phyloP scores from a whole-genome alignment of 1,139 yeast species.

The Saccharomyces hybrid region DNA sequence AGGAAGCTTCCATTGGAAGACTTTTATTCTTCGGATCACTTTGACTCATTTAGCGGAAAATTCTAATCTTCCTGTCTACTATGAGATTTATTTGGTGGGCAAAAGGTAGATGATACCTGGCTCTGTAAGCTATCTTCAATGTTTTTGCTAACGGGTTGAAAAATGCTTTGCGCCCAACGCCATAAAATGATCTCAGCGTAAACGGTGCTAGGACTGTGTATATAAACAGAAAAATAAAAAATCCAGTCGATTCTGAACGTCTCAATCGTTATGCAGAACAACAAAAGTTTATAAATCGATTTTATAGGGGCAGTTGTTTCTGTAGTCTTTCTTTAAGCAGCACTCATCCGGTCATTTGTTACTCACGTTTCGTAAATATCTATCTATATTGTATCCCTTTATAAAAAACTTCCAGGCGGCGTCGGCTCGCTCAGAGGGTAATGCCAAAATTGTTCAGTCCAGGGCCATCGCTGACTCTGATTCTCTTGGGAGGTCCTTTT shows the following conservation, averaged over 20 bases:
- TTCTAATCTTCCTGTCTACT: not conserved
- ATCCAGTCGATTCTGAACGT: not conserved
- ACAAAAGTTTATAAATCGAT: not conserved
- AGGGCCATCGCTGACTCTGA: conserved; percentile 45
- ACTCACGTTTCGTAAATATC: not conserved
- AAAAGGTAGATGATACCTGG: not conserved
- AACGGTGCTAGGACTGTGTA: not conserved
- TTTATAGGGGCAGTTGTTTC: not conserved
- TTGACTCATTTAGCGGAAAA: not conserved
- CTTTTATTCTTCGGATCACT: not conserved
- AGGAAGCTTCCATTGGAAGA: conserved; percentile 13
- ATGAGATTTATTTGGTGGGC: not conserved
- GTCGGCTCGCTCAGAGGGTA: conserved; percentile 10
- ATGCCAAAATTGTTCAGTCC: conserved; percentile 61
- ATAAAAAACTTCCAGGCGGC: not conserved
- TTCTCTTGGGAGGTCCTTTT: conserved; percentile 33
- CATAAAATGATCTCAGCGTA: not conserved
- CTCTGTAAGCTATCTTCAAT: not conserved
- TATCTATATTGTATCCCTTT: not conserved
- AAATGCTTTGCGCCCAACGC: not conserved
- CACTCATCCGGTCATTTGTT: not conserved
- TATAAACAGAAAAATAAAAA: not conserved
- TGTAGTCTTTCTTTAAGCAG: not conserved
- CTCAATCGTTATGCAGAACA: not conserved
- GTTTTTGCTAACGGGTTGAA: not conserved